Conservation (phyloP, 2,329 filamentous ascomycete species). For the Aspergillus piperis region DNA sequence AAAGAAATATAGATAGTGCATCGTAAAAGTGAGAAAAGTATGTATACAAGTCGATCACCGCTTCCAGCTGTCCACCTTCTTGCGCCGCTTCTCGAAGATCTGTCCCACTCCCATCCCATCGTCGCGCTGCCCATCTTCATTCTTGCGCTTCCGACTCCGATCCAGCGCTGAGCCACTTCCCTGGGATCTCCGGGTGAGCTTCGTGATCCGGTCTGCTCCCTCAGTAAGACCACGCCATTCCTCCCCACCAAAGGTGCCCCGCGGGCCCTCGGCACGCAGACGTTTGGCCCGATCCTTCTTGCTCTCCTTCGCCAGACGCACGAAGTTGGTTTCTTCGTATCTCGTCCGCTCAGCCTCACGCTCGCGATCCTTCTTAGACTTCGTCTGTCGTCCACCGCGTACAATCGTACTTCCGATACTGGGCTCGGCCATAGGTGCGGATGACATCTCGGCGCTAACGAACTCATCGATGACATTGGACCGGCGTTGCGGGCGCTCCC, state of each 20-base stretch:
- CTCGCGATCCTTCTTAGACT: constrained; percentile 73
- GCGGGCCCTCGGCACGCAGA: constrained; percentile 41
- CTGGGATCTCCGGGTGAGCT: constrained; percentile 71
- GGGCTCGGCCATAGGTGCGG: constrained; percentile 78
- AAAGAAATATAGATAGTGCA: background rate
- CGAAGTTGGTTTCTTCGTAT: constrained; percentile 93
- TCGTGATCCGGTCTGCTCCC: constrained; percentile 82
- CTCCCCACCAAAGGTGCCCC: constrained; percentile 79
- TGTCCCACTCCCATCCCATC: constrained; percentile 70
- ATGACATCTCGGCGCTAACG: constrained; percentile 78
- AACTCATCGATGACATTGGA: constrained; percentile 92
- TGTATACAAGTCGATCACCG: constrained; percentile 22
- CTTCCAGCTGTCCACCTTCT: constrained; percentile 48
- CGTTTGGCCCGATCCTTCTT: constrained; percentile 82
- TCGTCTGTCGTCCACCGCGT: constrained; percentile 73
- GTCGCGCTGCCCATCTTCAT: constrained; percentile 71
- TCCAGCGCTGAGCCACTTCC: constrained; percentile 64
- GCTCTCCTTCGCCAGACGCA: constrained; percentile 78
- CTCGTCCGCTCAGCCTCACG: constrained; percentile 75
- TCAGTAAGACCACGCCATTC: constrained; percentile 87
- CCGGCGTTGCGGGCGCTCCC: constrained; percentile 64
- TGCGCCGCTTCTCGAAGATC: constrained; percentile 47
- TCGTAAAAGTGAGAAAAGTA: background rate
- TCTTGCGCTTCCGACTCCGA: constrained; percentile 79
- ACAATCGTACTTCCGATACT: constrained; percentile 90